These are phyloP conservation scores for Pythium aquatile DNA, from an alignment of 352 stramenopile genomes.

Conservation along the genomic window DNA sequence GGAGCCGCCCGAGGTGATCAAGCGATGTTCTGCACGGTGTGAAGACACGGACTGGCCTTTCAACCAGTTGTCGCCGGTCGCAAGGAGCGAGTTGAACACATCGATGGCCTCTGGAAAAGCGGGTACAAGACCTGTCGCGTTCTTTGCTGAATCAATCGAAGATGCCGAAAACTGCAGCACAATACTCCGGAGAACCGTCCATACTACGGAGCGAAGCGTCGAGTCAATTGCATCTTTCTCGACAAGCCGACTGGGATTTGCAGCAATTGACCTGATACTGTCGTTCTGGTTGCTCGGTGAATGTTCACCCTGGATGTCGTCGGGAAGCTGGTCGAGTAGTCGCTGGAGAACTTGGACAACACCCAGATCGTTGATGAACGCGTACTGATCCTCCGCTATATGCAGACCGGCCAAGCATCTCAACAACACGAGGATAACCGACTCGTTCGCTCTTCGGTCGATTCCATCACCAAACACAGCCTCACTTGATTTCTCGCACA, in stretches of 20 bases:
- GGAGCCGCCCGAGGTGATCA: not conserved
- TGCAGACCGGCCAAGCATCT: slow-evolving; percentile 15
- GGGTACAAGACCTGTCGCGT: not conserved
- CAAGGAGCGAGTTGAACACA: slow-evolving; percentile 6
- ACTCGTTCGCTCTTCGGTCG: not conserved
- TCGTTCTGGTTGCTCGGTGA: slow-evolving; percentile 1
- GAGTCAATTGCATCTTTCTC: not conserved
- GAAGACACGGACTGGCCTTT: not conserved
- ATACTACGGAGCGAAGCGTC: not conserved
- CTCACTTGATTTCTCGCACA: slow-evolving; percentile 11
- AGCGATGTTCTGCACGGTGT: not conserved
- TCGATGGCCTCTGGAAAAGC: slow-evolving; percentile 7
- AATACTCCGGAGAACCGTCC: slow-evolving; percentile 8
- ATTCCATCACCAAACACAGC: not conserved
- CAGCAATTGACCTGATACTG: slow-evolving; percentile 13
- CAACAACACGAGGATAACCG: slow-evolving; percentile 12
- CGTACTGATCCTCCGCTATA: slow-evolving; percentile 21
- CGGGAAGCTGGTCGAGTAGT: not conserved
- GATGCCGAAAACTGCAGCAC: slow-evolving; percentile 8
- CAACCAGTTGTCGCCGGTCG: not conserved
- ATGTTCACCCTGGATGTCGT: not conserved
- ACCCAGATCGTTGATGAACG: slow-evolving; percentile 27
- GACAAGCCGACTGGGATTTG: not conserved
- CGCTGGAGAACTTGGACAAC: slow-evolving; percentile 17
- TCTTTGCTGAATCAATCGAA: not conserved